Evolutionary conservation across 257 asterid species (phyloP), one percentile per base, ranked within the genome.

Genomic region (Jaltomata sinuosa): DNA sequence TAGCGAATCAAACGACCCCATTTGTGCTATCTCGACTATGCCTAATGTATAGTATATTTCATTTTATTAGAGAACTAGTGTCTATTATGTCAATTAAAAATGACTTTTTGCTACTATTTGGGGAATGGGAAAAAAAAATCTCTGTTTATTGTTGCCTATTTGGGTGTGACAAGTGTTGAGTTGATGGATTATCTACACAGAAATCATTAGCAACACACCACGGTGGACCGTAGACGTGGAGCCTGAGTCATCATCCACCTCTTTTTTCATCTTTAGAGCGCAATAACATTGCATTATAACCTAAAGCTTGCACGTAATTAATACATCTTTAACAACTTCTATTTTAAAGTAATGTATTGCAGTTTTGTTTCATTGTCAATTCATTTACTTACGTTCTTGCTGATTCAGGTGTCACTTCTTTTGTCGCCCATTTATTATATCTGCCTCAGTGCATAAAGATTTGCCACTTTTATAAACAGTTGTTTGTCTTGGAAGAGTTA

Each of bases 211-310:
- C 14, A 47, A 76, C 34, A 15, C n/a, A 38, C 81, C 81, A 47
- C 36, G 25, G 27, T 79, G 45, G 49, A 67, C n/a, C 49, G 36
- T 27, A 86, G 88, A 65, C 49, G 57, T 49, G 87, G 85, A 72
- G 31, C 79, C 88, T 84, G 50, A 80, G 88, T 91, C 94, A 90
- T 68, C 81, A 34, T 53, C 91, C 91, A 89, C 90, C 83, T n/a
- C 34, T 68, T 55, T 11, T 85, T 8, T 18, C 36, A 64, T 52
- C n/a, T 19, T 10, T 79, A 31, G n/a, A 55, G 47, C 62, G 67
- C 69, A 68, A 19, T 81, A 79, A 49, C 52, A 8, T 84, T 77
- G 9, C 42, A 3, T 67, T 32, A 36, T 27, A 22, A 67, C 29
- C 6, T 27, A 54, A 42, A 16, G 53, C 55, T 65, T 22, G 72